A percentile compares a stretch with the other conserved stretches of the same genome.
Evolutionary conservation across 768 basidiomycete species (phyloP).

Genomic region (Boletellus sp.): DNA sequence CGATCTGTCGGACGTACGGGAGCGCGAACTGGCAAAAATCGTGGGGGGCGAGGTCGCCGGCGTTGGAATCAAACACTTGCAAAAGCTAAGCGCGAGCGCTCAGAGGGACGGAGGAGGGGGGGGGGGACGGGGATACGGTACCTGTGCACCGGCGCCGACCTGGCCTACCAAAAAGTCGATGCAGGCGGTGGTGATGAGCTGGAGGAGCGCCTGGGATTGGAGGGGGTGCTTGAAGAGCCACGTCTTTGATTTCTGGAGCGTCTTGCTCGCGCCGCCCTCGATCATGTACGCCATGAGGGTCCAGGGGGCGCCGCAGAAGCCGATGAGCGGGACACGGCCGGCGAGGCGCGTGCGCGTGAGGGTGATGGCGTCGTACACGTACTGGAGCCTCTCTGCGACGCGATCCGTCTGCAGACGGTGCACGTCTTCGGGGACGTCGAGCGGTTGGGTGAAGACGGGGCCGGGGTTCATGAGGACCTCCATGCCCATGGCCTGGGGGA

Average conservation of each 20-base stretch:
- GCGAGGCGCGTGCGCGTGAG: conserved; percentile 73
- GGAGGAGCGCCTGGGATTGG: conserved; percentile 73
- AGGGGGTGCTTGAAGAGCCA: conserved; percentile 93
- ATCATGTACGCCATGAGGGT: conserved; percentile 98
- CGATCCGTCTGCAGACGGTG: conserved; percentile 63
- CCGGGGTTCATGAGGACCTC: conserved; percentile 91
- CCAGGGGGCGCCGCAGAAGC: conserved; percentile 98
- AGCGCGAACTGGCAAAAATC: conserved; percentile 84
- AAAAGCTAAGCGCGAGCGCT: conserved; percentile 54
- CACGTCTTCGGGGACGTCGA: conserved; percentile 73
- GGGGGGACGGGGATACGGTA: conserved; percentile 25
- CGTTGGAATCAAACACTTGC: conserved; percentile 98
- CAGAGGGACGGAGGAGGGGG: neutral
- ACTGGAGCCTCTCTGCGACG: conserved; percentile 80
- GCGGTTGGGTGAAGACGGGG: conserved; percentile 84
- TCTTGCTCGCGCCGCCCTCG: conserved; percentile 92
- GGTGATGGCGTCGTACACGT: conserved; percentile 91
- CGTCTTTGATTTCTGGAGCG: conserved; percentile 84
- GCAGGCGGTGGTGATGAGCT: conserved; percentile 83
- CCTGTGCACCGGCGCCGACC: conserved; percentile 94
- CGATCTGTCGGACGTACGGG: conserved; percentile 73
- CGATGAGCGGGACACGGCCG: conserved; percentile 92
- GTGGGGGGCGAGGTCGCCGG: conserved; percentile 84
- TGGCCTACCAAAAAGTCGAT: conserved; percentile 90
- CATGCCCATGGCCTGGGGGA: conserved; percentile 98